These are phyloP conservation scores for Aspergillus mulundensis DNA, from an alignment of 495 filamentous ascomycete species.

Conservation along the genomic window DNA sequence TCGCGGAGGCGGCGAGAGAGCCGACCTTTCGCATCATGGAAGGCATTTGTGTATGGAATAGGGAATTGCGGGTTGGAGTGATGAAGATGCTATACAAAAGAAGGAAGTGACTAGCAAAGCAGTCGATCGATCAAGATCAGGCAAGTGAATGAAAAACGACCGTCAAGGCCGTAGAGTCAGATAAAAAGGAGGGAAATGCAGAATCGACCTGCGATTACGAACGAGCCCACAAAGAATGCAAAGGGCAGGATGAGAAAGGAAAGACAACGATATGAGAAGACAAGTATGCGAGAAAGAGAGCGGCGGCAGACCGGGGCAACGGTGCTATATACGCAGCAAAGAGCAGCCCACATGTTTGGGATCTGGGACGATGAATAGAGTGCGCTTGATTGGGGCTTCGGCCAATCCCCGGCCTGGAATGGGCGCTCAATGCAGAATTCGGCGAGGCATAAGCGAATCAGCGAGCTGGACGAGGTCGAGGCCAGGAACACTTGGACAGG, in stretches of 20 bases:
- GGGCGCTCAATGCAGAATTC: constrained; percentile 2
- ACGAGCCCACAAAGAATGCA: constrained; percentile 20
- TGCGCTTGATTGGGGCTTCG: not conserved
- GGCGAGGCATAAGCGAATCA: constrained; percentile 9
- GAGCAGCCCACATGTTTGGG: not conserved
- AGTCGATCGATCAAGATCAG: constrained; percentile 10
- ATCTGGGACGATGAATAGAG: not conserved
- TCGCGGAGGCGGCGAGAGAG: constrained; percentile 17
- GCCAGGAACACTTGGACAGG: not conserved
- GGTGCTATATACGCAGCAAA: constrained; percentile 11
- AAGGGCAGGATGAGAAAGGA: constrained; percentile 11
- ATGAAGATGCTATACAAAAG: not conserved
- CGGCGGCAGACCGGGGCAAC: constrained; percentile 6
- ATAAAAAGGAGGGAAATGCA: constrained; percentile 13
- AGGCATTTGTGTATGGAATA: constrained; percentile 11
- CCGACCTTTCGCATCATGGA: constrained; percentile 17
- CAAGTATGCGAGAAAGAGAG: constrained; percentile 13
- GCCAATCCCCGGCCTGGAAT: constrained; percentile 5
- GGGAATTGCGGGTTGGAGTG: not conserved
- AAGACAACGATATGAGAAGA: constrained; percentile 11
- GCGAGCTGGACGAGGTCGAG: not conserved
- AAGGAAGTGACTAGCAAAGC: not conserved
- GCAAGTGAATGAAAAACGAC: constrained; percentile 17
- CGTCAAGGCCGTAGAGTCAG: constrained; percentile 19
- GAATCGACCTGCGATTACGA: constrained; percentile 20